These are phyloP conservation scores for Acanthamoeba triangularis DNA, from an alignment of 208 protist genomes.

Conservation along the genomic window DNA sequence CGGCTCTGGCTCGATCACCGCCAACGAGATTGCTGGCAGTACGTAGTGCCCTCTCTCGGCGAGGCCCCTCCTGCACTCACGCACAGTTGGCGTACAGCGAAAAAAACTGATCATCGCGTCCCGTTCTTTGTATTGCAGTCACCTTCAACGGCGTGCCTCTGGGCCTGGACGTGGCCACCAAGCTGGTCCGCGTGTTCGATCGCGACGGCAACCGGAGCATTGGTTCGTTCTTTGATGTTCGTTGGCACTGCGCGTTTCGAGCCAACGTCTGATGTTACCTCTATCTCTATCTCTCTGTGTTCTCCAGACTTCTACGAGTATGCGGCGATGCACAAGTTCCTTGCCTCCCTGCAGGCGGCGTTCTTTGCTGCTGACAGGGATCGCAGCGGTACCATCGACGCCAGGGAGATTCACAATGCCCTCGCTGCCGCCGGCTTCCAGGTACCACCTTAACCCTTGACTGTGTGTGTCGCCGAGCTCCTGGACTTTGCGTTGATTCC, in stretches of 20 bases:
- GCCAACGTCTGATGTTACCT: not conserved
- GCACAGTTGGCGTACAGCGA: not conserved
- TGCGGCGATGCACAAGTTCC: constrained; percentile 78
- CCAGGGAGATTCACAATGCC: not conserved
- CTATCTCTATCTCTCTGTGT: not conserved
- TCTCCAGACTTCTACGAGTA: constrained; percentile 81
- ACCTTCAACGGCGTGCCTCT: constrained; percentile 76
- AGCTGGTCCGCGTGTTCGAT: constrained; percentile 81
- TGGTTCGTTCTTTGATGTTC: not conserved
- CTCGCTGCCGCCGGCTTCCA: constrained; percentile 62
- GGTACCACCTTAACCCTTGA: not conserved
- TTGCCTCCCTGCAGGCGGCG: constrained; percentile 70
- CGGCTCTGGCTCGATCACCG: constrained; percentile 57
- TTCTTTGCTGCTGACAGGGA: constrained; percentile 79
- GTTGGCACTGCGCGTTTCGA: not conserved
- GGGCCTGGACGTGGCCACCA: constrained; percentile 77
- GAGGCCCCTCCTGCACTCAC: constrained; percentile 2
- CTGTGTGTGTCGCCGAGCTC: not conserved
- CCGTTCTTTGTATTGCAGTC: not conserved
- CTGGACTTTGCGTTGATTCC: not conserved
- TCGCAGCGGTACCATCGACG: constrained; percentile 78
- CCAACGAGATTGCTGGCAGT: constrained; percentile 33
- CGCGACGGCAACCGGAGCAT: constrained; percentile 78
- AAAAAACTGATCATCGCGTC: not conserved
- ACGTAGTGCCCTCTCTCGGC: not conserved